Base-by-base conservation (phyloP, 495 filamentous ascomycete species). In the Penicillium desertorum region DNA sequence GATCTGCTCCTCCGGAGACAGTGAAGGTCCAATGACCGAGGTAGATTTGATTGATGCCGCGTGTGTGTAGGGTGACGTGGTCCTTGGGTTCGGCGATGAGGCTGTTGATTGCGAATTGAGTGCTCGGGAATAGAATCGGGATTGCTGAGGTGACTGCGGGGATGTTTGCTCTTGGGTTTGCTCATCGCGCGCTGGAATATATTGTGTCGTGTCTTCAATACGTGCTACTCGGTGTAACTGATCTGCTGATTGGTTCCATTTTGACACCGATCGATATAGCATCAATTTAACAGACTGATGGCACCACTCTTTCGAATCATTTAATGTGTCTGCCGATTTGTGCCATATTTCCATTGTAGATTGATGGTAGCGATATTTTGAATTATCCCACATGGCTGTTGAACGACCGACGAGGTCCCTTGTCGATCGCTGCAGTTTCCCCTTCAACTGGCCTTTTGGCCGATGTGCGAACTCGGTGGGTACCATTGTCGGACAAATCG, bases 241-340 rank as follows among this genome's bases (percentile, higher is more conserved):
- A 29, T 55, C 53, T 25, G 53, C 32, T 11, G 52, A 37, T 17
- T 55, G 30, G 22, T 55, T 55, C 53, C 53, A 47, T 39, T 39
- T 37, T 5, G 30, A 36, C 3, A 39, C 44, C 32, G 53, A 29
- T 34, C 53, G 53, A 39, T 36, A 34, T n/a, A 47, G 20, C 22
- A 39, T 29, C 16, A 12, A 22, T 46, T 29, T 47, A 4, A 23
- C 32, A 3, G 53, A 55, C 34, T 46, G 32, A 3, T 55, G 53
- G 11, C 43, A 46, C 44, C 53, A 22, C 10, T 55, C 53, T n/a
- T 39, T 55, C 1, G 51, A 54, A 20, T n/a, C 8, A 42, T 22
- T 32, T 17, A 29, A 27, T 5, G 41, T 25, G 11, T 45, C 42
- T 16, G 41, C 14, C 17, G 53, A 47, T 25, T 39, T 47, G 34